These are phyloP conservation scores for Aphanomyces invadans DNA, from an alignment of 352 stramenopile species.

Conservation along the genomic window DNA sequence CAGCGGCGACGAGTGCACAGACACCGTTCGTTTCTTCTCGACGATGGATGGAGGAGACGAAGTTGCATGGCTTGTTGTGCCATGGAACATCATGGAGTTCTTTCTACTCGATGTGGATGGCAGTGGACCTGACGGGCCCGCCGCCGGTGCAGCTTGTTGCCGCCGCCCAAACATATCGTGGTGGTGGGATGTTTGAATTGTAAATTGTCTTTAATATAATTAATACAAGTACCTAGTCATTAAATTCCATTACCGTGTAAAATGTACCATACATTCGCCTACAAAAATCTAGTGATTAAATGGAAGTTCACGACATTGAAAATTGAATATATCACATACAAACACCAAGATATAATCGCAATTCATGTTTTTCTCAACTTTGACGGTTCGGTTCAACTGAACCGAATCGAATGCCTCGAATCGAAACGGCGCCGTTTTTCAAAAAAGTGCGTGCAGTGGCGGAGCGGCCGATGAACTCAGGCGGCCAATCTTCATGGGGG, in stretches of 20 bases:
- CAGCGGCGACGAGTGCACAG: slow-evolving; percentile 7
- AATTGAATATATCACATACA: neutral
- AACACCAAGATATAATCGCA: neutral
- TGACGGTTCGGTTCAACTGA: neutral
- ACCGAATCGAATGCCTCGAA: neutral
- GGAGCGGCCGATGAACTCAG: neutral
- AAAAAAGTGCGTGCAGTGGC: neutral
- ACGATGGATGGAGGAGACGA: slow-evolving; percentile 2
- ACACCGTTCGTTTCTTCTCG: slow-evolving; percentile 3
- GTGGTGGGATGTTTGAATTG: neutral
- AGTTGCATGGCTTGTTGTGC: neutral
- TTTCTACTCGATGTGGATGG: slow-evolving; percentile 12
- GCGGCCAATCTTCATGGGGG: neutral
- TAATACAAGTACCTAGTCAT: neutral
- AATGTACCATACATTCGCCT: neutral
- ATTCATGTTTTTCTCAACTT: neutral
- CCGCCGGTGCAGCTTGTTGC: neutral
- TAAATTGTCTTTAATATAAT: neutral
- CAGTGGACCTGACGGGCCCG: neutral
- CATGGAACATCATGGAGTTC: slow-evolving; percentile 6
- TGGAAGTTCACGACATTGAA: neutral
- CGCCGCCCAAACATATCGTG: slow-evolving; percentile 22
- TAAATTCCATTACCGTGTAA: neutral
- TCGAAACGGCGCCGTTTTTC: neutral
- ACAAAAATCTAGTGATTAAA: neutral